Percentiles rank a stretch among this genome's conserved stretches.
These are phyloP conservation scores for Melocanna baccifera DNA, from an alignment of 176 grass and related monocot genomes.

Conservation along the genomic window DNA sequence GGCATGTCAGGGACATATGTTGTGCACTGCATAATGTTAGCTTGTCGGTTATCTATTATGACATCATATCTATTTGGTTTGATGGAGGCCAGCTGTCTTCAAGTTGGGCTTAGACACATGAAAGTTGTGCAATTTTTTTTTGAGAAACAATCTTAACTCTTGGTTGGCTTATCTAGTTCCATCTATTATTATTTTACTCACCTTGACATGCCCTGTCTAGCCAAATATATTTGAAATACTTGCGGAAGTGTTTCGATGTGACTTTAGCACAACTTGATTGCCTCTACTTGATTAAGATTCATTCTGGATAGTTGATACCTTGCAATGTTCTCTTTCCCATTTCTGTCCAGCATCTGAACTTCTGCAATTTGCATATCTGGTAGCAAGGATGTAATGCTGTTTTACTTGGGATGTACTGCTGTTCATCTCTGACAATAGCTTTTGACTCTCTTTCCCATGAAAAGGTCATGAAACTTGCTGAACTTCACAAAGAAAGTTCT, in stretches of 20 bases:
- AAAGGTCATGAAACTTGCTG: conserved; percentile 85
- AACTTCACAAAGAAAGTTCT: conserved; percentile 90
- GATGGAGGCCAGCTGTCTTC: neutral
- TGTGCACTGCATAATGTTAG: neutral
- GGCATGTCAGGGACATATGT: neutral
- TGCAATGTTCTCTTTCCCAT: neutral
- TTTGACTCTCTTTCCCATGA: conserved; percentile 11
- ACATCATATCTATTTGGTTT: neutral
- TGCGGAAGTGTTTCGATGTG: neutral
- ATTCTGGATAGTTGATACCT: conserved; percentile 1
- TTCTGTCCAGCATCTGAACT: neutral
- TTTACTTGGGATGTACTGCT: neutral
- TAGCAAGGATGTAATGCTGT: neutral
- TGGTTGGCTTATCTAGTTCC: neutral
- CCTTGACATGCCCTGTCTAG: neutral
- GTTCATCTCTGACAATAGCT: neutral
- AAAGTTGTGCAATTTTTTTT: neutral
- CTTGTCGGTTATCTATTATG: neutral
- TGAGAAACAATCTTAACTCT: neutral
- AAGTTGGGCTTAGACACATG: neutral
- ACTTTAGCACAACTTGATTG: neutral
- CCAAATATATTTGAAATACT: neutral
- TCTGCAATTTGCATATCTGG: conserved; percentile 9
- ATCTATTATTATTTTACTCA: neutral
- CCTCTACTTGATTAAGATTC: neutral